Conservation (phyloP, 2,329 filamentous ascomycete species). For the Pestalotiopsis sp. region DNA sequence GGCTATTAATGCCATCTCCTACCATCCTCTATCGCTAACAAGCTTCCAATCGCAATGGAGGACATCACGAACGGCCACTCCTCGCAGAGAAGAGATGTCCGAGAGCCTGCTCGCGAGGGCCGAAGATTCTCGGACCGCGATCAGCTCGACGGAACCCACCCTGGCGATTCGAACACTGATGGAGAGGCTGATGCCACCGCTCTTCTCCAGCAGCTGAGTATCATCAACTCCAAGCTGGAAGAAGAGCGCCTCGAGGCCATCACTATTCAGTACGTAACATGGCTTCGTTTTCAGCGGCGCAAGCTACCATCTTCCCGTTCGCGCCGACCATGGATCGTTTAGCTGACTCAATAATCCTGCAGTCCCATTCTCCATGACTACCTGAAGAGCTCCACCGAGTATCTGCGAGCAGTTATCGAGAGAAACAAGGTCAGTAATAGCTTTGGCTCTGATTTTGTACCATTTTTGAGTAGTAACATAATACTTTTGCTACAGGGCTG, state of each 20-base stretch:
- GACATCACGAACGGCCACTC: neutral
- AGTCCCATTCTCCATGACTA: constrained; percentile 11
- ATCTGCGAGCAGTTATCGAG: neutral
- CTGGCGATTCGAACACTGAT: neutral
- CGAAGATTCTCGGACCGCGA: neutral
- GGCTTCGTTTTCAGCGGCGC: neutral
- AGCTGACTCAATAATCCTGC: neutral
- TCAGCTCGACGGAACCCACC: neutral
- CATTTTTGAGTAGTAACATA: neutral
- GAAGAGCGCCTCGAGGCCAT: neutral
- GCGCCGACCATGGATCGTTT: neutral
- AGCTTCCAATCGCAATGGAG: neutral
- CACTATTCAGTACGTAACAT: neutral
- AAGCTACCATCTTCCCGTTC: neutral
- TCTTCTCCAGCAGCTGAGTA: neutral
- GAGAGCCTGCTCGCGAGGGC: neutral
- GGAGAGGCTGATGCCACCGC: neutral
- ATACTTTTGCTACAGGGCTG: constrained; percentile 39
- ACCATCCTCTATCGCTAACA: neutral
- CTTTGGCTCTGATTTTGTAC: neutral
- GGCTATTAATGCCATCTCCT: neutral
- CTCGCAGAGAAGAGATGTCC: neutral
- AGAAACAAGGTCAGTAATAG: neutral
- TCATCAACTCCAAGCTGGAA: neutral
- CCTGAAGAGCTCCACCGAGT: neutral